Conservation (phyloP, 345 rosid genomes). For the Populus tremula region DNA sequence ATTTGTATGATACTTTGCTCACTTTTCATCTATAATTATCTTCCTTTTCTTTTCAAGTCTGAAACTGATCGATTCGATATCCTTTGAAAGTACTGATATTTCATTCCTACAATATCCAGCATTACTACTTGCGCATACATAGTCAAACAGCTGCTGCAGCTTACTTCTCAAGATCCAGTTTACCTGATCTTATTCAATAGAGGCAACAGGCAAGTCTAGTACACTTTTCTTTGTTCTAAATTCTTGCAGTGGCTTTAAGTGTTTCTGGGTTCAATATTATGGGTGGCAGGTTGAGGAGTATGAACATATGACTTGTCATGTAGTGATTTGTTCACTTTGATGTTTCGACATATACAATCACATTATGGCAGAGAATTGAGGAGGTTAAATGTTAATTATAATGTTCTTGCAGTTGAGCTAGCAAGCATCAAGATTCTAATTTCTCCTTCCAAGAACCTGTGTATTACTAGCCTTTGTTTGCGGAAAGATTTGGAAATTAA, state of each 20-base stretch:
- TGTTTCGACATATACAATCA: neutral
- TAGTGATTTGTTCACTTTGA: neutral
- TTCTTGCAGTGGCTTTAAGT: neutral
- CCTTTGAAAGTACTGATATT: conserved; percentile 3
- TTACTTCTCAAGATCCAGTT: conserved; percentile 62
- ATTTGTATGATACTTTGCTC: neutral
- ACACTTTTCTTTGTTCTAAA: neutral
- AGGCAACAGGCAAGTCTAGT: conserved; percentile 45
- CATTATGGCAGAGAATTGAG: neutral
- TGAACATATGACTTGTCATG: neutral
- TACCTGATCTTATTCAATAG: conserved; percentile 55
- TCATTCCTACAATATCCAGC: conserved; percentile 38
- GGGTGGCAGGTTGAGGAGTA: neutral
- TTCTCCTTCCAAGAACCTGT: neutral
- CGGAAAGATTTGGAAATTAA: neutral
- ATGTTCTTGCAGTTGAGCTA: neutral
- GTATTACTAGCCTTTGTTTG: neutral
- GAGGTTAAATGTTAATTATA: neutral
- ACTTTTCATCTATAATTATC: neutral
- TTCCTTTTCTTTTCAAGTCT: neutral
- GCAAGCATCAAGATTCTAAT: neutral
- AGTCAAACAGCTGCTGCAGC: conserved; percentile 52
- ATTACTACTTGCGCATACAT: conserved; percentile 59
- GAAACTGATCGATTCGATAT: neutral
- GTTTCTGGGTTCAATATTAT: neutral